Base-by-base conservation (phyloP, 192 early-diverging fungal genomes). In the Piromyces sp. region DNA sequence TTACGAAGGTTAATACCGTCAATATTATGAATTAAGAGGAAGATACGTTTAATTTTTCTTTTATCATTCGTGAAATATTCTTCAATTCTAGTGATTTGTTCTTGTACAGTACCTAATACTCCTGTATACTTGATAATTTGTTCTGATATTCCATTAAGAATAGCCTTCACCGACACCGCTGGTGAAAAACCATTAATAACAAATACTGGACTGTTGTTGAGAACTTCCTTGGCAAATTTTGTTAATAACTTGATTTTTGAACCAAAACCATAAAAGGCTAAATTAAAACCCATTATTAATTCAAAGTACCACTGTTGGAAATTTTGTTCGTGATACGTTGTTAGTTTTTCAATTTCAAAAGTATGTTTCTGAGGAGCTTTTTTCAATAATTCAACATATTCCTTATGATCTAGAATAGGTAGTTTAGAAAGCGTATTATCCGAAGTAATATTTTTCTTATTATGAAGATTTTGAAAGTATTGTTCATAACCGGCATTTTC, bases 261-360 rank as follows among this genome's bases (percentile, higher is more conserved):
- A 0, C 97, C 97, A 84, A 92, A 97, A 0, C 97, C 97, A 83
- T 95, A 97, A 78, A 97, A 93, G 1, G 96, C 82, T 12, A 99
- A 86, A 82, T 94, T 97, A 84, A 96, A 99, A 1, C 95, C 95
- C 17, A 88, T 87, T 6, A 83, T 80, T 9, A 98, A 86, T 84
- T 98, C 95, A 89, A 95, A 95, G 79, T 86, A 88, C 96, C 96
- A 99, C 83, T 99, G 95, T 2, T 86, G 86, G 82, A 96, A 99
- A 80, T 90, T 87, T 17, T 86, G 85, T 36, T 89, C 87, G 78
- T 95, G 92, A 6, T 90, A 84, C 4, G 83, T n/a, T 16, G 83
- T 81, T 19, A 94, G 82, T 30, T 88, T 85, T 30, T 86, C 86
- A 30, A 90, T 87, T 84, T 95, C 93, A 15, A 83, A 30, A 3